These are phyloP conservation scores for Phytophthora meadii DNA, from an alignment of 352 stramenopile genomes.

Conservation along the genomic window DNA sequence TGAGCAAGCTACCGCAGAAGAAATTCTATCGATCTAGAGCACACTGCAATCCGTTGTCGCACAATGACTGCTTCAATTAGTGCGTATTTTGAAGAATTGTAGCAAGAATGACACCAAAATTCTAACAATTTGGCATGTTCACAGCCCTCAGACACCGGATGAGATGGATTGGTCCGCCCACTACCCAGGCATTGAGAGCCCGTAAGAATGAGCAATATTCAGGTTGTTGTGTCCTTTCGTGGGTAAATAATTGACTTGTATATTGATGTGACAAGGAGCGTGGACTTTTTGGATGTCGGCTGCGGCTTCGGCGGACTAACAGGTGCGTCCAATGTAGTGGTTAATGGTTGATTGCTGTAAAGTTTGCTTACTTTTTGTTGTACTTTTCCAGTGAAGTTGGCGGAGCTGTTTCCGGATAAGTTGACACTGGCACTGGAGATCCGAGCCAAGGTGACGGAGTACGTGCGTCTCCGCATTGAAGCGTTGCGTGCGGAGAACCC, in stretches of 20 bases:
- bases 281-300: constrained; percentile 96
- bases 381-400: constrained; percentile 84
- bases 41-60: constrained; percentile 97
- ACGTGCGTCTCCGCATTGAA: constrained; percentile 92
- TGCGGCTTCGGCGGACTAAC: constrained; percentile 98
- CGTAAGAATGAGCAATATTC: constrained; percentile 44
- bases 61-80: constrained; percentile 97
- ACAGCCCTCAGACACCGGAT: constrained; percentile 81
- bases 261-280: constrained; percentile 50
- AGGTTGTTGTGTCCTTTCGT: background rate
- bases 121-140: constrained; percentile 2
- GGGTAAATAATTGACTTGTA: constrained; percentile 5
- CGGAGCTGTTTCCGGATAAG: constrained; percentile 92
- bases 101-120: constrained; percentile 3
- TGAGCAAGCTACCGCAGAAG: constrained; percentile 89
- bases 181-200: constrained; percentile 89
- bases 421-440: constrained; percentile 98
- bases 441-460: constrained; percentile 95
- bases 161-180: constrained; percentile 94
- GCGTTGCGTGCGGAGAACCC: constrained; percentile 82
- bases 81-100: constrained; percentile 38
- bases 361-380: background rate
- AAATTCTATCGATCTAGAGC: constrained; percentile 97
- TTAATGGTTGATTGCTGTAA: background rate
- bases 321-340: constrained; percentile 35